Base-by-base conservation (phyloP, 1,284 basidiomycete species). In the Kalmanozyma brasiliensis region DNA sequence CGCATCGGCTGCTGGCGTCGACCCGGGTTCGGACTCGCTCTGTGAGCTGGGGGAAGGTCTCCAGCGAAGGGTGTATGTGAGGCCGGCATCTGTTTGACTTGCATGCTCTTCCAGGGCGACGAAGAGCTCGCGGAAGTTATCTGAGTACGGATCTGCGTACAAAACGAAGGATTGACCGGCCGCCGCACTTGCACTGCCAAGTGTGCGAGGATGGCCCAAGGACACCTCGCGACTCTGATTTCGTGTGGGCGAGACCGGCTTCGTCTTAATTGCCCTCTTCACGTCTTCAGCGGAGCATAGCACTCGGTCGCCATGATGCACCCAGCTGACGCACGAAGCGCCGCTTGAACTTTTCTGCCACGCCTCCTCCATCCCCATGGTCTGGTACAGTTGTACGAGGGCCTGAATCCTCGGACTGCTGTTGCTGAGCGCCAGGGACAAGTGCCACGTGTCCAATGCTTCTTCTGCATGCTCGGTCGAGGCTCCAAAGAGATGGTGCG, bases 271-370 rank as follows among this genome's bases (percentile, higher is more conserved):
- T 7, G 59, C 65, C 8, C 42, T 32, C 5, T 29, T 42, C 3
- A 78, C 42, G 26, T 78, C 76, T 0, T 62, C 40, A 2, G 44
- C 58, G 13, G 60, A 56, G 48, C 78, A 80, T 17, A 77, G 42
- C 5, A 72, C 76, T 23, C 52, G 45, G 13, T 49, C 72, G 5
- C 52, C 29, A 16, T 61, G 49, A 36, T 74, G 49, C 1, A 76
- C 59, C 73, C 76, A 80, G 38, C 73, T 78, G 13, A 48, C 38
- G 41, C 80, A 81, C 6, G 40, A 29, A 4, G 22, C 35, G 3
- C 42, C 32, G 17, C 78, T 45, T 1, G 79, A 63, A 29, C 79
- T 86, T 49, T 92, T 82, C 26, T 33, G 13, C 62, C 55, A 66
- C 0, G 32, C 9, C 19, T 63, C 42, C 11, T 72, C 58, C 14